A percentile compares a stretch with the other conserved stretches of the same genome.
phyloP scores from a whole-genome alignment of 2,329 filamentous ascomycete genomes.

The Fusarium poae region DNA sequence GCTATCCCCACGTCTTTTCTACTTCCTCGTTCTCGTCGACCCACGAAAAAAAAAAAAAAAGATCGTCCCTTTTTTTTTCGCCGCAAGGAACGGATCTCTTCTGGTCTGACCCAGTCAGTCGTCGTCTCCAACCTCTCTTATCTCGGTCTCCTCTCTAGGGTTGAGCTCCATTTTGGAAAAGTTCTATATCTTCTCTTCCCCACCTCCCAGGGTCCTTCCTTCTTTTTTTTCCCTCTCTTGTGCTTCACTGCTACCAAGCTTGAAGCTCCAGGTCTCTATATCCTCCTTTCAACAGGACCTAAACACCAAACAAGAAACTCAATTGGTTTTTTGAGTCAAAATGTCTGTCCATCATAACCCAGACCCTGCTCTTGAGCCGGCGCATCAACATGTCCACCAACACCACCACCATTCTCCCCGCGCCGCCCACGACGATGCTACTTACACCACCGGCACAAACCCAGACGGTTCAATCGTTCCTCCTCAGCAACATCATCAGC shows the following conservation, averaged over 20 bases:
- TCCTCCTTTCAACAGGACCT: background rate
- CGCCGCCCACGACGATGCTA: constrained; percentile 57
- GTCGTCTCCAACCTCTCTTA: background rate
- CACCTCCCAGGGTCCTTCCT: constrained; percentile 8
- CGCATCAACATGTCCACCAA: constrained; percentile 59
- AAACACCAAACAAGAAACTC: too few relatives aligned
- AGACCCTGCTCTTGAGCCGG: constrained; percentile 51
- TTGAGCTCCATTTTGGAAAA: constrained; percentile 19
- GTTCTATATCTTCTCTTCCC: constrained; percentile 12
- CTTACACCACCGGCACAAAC: constrained; percentile 61
- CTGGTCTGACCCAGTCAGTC: constrained; percentile 1
- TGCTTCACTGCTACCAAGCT: constrained; percentile 36
- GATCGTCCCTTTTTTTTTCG: constrained; percentile 26
- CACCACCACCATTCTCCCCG: constrained; percentile 59
- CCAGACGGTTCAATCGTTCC: constrained; percentile 55
- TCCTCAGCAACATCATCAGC: constrained; percentile 41
- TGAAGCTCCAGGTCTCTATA: constrained; percentile 22
- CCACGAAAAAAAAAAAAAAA: constrained; percentile 25
- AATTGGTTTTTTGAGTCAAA: constrained; percentile 12
- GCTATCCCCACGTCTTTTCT: constrained; percentile 26
- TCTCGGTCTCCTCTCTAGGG: constrained; percentile 13
- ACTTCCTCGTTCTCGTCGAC: background rate
- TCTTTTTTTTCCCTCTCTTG: constrained; percentile 11
- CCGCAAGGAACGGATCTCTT: constrained; percentile 1
- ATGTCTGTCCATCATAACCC: constrained; percentile 45